Base-by-base conservation (phyloP, 139 green algal species). In the Gonium pectorale region DNA sequence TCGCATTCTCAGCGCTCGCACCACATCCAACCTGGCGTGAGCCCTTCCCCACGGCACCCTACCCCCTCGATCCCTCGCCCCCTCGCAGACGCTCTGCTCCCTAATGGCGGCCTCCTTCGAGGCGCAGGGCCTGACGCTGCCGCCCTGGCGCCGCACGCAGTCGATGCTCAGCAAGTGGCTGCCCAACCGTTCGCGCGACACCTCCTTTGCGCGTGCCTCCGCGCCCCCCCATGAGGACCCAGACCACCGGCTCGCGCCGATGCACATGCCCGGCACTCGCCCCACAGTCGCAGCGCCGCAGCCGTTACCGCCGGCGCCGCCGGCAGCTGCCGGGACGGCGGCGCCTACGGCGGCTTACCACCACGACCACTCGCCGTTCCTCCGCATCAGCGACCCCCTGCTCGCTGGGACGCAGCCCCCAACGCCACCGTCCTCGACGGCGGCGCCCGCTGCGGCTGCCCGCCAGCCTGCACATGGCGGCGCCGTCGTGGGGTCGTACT, bases 131-230 rank as follows among this genome's bases (percentile, higher is more conserved):
- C 79, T 91, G 27, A 71, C 79, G 22, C 66, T 89, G 41, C 78
- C 87, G 11, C 87, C 87, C 51, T 91, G 87, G 87, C 64, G 87
- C 44, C 60, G 73, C 1, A 79, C 84, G 17, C 24, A 54, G 21
- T 41, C 73, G 64, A 91, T 91, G 83, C 79, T 91, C 8, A 87
- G 78, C 86, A 90, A 86, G 62, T 86, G 86, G 86, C 37, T 90
- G 79, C 86, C 78, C 31, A 63, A 62, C 60, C 77, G 60, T 1
- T 27, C 44, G 5, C 60, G 62, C 13, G 74, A 71, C 59, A 66
- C 63, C 49, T 71, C 26, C 40, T 82, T 81, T 24, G 27, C 26
- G 37, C 73, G 73, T 7, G 54, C 22, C 37, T 54, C 54, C 54
- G 73, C 73, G 40, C 54, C 73, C 38, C 54, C 71, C 31, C 31